Percentiles rank a stretch among this genome's conserved stretches.
Conservation (phyloP, 768 basidiomycete species). For the Hericium erinaceus region DNA sequence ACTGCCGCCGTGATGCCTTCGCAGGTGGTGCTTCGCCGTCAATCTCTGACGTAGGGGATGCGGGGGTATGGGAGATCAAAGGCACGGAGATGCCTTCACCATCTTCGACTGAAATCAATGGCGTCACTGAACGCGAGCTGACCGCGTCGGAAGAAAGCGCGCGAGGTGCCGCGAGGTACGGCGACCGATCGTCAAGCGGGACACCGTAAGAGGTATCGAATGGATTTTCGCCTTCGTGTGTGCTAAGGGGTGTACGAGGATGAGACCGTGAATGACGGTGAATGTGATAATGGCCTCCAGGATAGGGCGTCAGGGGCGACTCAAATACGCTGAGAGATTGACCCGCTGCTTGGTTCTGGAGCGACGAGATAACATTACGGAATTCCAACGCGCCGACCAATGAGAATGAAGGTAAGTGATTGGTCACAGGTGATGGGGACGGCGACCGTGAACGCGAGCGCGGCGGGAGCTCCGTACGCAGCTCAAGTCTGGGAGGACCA, state of each 20-base stretch:
- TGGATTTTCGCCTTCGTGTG: conserved; percentile 27
- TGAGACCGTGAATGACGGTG: conserved; percentile 23
- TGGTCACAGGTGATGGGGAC: conserved; percentile 26
- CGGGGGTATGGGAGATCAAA: conserved; percentile 47
- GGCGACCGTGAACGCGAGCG: conserved; percentile 40
- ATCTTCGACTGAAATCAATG: conserved; percentile 12
- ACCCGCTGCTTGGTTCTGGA: conserved; percentile 60
- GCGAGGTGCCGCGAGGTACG: conserved; percentile 21
- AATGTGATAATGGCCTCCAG: conserved; percentile 64
- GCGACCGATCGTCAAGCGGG: conserved; percentile 43
- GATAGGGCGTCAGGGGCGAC: conserved; percentile 57
- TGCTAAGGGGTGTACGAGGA: conserved; percentile 23
- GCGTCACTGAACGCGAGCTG: conserved; percentile 2
- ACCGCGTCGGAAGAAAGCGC: conserved; percentile 12
- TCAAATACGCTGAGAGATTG: conserved; percentile 58
- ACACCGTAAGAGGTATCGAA: conserved; percentile 45
- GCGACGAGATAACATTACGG: conserved; percentile 76
- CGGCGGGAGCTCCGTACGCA: conserved; percentile 35
- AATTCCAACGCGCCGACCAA: conserved; percentile 95
- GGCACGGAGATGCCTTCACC: conserved; percentile 24
- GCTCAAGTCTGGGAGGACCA: conserved; percentile 25
- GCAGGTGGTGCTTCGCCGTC: conserved; percentile 38
- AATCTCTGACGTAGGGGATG: conserved; percentile 32
- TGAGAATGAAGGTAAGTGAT: conserved; percentile 75
- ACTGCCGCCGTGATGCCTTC: conserved; percentile 34